Base-by-base conservation (phyloP, 306 rosid species). In the Cucurbita ficifolia region DNA sequence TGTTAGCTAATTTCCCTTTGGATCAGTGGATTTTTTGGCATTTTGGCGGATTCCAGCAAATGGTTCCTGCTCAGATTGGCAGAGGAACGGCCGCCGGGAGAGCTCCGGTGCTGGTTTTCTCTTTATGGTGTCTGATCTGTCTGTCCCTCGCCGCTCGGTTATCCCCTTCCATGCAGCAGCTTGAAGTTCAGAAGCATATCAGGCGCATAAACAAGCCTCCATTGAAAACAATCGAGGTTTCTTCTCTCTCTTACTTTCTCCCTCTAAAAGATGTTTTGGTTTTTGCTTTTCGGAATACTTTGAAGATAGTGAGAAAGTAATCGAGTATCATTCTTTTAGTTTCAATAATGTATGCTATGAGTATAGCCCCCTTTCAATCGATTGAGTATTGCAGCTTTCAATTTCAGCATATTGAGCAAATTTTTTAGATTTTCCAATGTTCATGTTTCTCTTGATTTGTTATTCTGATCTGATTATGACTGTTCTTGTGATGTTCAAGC, bases 151-250 rank as follows among this genome's bases (percentile, higher is more conserved):
- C 89, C 4, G 80, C 91, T 54, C 86, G 99, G 75, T 82, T 87
- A 45, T 71, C 85, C 80, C 78, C 78, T 79, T 83, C 96, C 50
- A 79, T 82, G 76, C 97, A 91, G 81, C 86, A 83, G 45, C 84
- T 95, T 76, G 96, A 95, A 63, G 82, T 91, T 56, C 83, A 75
- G 78, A 91, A 83, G 84, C 99, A 89, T 81, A 87, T 95, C 86
- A 82, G 86, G 63, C 99, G 97, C 38, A 79, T 95, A 72, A 95
- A 95, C 86, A 95, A 95, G 75, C 87, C 92, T 59, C 79, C 97
- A 76, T 79, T 84, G 9, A 88, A 95, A 76, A 88, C 83, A 84
- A 91, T 95, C 75, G 54, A 91, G 97, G 96, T 94, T 77, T 69
- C 6, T 48, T 62, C 7, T 36, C 49, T 36, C 72, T 50, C 48